Evolutionary conservation across 352 stramenopile genomes (phyloP).

Genomic region (Globisporangium alternatum): DNA sequence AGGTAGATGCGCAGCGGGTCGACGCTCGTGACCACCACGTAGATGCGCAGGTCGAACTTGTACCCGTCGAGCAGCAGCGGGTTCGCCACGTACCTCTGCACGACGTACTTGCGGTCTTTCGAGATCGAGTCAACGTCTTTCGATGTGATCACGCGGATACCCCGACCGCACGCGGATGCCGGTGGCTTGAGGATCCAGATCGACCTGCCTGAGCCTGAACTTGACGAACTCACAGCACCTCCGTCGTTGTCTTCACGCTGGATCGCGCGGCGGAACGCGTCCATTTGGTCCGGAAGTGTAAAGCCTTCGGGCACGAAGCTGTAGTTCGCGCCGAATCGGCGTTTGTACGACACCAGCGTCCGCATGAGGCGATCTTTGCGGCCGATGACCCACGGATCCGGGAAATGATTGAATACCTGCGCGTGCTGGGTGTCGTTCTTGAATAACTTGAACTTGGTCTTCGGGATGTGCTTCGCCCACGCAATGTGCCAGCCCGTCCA

Average conservation of each 20-base stretch:
- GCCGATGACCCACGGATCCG: conserved; percentile 87
- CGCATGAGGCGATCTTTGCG: conserved; percentile 88
- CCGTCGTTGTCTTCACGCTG: conserved; percentile 28
- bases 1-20: conserved; percentile 85
- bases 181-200: conserved; percentile 90
- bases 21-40: conserved; percentile 86
- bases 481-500: conserved; percentile 54
- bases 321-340: conserved; percentile 57
- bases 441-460: conserved; percentile 56
- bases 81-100: conserved; percentile 77
- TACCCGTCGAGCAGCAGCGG: conserved; percentile 80
- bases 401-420: conserved; percentile 89
- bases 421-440: conserved; percentile 25
- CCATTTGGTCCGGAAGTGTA: conserved; percentile 71
- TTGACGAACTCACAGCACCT: background rate
- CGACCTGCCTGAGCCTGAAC: conserved; percentile 10
- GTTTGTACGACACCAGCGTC: conserved; percentile 57
- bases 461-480: conserved; percentile 71
- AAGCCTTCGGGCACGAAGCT: conserved; percentile 86
- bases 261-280: conserved; percentile 49
- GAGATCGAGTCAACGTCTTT: conserved; percentile 29
- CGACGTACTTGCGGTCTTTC: conserved; percentile 42
- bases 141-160: conserved; percentile 73
- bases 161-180: conserved; percentile 80
- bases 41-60: conserved; percentile 91